Conservation (phyloP, 768 basidiomycete genomes). For the Agaricus subrufescens region DNA sequence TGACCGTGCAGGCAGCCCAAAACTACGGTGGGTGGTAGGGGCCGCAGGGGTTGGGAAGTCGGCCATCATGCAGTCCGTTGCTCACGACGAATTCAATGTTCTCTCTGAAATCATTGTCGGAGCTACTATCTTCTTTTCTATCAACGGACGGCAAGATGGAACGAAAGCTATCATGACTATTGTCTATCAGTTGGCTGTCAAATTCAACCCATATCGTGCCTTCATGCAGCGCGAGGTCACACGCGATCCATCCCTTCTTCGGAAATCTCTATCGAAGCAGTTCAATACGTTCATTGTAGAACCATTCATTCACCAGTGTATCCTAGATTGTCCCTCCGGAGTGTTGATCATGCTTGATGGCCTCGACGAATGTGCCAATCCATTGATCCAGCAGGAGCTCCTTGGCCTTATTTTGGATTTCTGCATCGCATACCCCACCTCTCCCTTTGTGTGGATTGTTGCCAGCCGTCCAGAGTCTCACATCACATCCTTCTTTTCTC, state of each 20-base stretch:
- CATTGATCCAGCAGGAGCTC: conserved; percentile 11
- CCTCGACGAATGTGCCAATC: too few species aligned
- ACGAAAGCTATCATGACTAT: conserved; percentile 1
- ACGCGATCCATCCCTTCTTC: conserved; percentile 4
- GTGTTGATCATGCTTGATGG: too few species aligned
- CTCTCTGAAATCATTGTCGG: not conserved
- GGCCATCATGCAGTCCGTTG: not conserved
- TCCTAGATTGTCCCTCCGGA: too few species aligned
- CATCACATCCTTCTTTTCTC: too few species aligned
- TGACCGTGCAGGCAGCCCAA: too few species aligned
- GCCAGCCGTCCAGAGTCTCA: not conserved
- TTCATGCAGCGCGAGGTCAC: conserved; percentile 7
- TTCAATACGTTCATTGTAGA: conserved; percentile 11
- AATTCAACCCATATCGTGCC: not conserved
- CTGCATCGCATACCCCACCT: not conserved
- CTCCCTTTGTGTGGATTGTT: conserved; percentile 19
- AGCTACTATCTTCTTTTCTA: not conserved
- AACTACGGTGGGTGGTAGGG: not conserved
- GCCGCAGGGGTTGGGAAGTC: not conserved
- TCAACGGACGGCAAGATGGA: not conserved
- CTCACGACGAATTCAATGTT: too few species aligned
- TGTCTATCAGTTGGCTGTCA: conserved; percentile 16
- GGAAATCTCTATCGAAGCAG: conserved; percentile 11
- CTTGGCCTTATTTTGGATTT: conserved; percentile 10
- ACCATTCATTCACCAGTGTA: not conserved